Conservation (phyloP, 305 asterid genomes). For the Fraxinus latifolia region DNA sequence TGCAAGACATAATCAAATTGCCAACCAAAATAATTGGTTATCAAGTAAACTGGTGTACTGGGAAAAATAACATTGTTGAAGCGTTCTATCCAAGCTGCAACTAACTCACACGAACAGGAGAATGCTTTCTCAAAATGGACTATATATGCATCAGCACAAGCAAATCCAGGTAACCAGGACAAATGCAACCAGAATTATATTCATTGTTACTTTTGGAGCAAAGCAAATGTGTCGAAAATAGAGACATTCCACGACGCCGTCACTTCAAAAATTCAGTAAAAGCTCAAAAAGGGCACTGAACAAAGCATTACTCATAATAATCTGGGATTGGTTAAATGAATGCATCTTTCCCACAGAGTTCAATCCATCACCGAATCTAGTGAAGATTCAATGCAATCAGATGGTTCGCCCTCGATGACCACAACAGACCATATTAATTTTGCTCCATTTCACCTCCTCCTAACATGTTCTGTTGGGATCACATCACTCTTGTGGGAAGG, state of each 20-base stretch:
- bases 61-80: neutral
- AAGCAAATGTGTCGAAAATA: neutral
- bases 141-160: neutral
- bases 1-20: constrained; percentile 12
- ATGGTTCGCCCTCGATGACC: neutral
- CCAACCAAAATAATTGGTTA: constrained; percentile 15
- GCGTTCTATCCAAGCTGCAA: constrained; percentile 12
- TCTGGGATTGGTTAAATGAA: neutral
- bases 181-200: neutral
- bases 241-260: neutral
- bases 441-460: neutral
- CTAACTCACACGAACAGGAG: neutral
- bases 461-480: neutral
- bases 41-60: neutral
- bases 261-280: constrained; percentile 3
- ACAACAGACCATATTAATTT: neutral
- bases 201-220: constrained; percentile 8
- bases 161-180: constrained; percentile 15
- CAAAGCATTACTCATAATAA: neutral
- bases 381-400: neutral
- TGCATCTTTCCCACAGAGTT: neutral
- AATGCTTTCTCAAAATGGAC: constrained; percentile 10
- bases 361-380: neutral
- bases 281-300: neutral
- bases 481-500: neutral